Conservation (phyloP, 768 basidiomycete genomes). For the Scleroderma bovista region DNA sequence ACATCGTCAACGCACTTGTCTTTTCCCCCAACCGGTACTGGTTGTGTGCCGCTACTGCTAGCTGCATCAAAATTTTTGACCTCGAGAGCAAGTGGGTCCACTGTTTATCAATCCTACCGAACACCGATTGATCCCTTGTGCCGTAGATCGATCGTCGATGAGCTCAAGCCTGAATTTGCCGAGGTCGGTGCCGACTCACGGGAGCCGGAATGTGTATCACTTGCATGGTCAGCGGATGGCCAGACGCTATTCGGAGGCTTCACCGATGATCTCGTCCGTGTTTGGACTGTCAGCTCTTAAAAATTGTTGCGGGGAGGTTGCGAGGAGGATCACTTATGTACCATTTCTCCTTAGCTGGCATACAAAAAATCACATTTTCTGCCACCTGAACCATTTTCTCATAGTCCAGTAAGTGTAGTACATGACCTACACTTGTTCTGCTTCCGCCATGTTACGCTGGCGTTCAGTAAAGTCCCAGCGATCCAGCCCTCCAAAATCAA, state of each 20-base stretch:
- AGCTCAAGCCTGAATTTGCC: conserved; percentile 93
- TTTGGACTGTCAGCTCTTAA: conserved; percentile 75
- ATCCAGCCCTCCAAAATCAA: conserved; percentile 74
- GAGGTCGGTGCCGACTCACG: conserved; percentile 66
- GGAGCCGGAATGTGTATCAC: conserved; percentile 90
- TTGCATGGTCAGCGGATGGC: conserved; percentile 98
- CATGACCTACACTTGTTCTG: conserved; percentile 18
- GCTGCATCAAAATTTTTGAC: conserved; percentile 99
- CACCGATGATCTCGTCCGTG: conserved; percentile 90
- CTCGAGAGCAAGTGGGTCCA: conserved; percentile 92
- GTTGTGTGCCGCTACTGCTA: conserved; percentile 97
- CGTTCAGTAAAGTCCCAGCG: conserved; percentile 66
- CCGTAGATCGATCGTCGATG: conserved; percentile 89
- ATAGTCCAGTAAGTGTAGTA: background rate
- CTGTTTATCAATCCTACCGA: background rate
- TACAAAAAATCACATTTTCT: conserved; percentile 17
- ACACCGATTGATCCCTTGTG: background rate
- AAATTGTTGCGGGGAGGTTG: conserved; percentile 14
- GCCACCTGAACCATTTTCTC: background rate
- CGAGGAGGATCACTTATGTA: conserved; percentile 13
- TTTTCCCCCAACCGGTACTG: conserved; percentile 99
- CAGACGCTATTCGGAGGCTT: conserved; percentile 97
- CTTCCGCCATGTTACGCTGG: conserved; percentile 57
- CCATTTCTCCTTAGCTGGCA: conserved; percentile 20
- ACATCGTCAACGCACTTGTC: conserved; percentile 97